These are phyloP conservation scores for Pichia inconspicua DNA, from an alignment of 1,139 yeast species.

Conservation along the genomic window DNA sequence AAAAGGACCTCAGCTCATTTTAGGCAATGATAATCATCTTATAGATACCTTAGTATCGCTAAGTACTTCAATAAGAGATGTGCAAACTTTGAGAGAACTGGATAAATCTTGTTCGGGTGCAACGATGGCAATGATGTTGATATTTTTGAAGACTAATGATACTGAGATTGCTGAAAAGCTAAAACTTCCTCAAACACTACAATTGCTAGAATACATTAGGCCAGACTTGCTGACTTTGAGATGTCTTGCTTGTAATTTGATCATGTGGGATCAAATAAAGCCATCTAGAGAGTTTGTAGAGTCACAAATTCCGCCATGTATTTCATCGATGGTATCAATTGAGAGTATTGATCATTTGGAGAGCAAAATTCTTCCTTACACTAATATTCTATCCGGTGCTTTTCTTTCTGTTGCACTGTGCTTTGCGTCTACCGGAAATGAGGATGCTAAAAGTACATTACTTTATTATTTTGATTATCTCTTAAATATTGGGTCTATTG, in stretches of 20 bases:
- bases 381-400: conserved; percentile 67
- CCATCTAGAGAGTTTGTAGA: conserved; percentile 54
- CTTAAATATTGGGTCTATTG: conserved; percentile 44
- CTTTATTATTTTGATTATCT: conserved; percentile 55
- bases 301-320: conserved; percentile 42
- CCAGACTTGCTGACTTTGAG: conserved; percentile 75
- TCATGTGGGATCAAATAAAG: conserved; percentile 70
- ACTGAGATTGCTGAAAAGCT: conserved; percentile 53
- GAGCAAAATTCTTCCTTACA: conserved; percentile 58
- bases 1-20: conserved; percentile 56
- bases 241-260: conserved; percentile 57
- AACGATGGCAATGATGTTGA: conserved; percentile 64
- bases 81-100: conserved; percentile 53
- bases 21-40: conserved; percentile 61
- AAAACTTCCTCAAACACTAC: conserved; percentile 54
- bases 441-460: conserved; percentile 50
- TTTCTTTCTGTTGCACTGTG: conserved; percentile 69
- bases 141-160: conserved; percentile 65
- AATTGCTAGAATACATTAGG: conserved; percentile 61
- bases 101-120: conserved; percentile 83
- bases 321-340: conserved; percentile 22
- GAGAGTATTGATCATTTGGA: conserved; percentile 32
- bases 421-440: conserved; percentile 64
- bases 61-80: conserved; percentile 60
- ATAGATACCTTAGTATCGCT: conserved; percentile 57